phyloP scores from a whole-genome alignment of 202 grass and related monocot species.

The Carex sylvatica region DNA sequence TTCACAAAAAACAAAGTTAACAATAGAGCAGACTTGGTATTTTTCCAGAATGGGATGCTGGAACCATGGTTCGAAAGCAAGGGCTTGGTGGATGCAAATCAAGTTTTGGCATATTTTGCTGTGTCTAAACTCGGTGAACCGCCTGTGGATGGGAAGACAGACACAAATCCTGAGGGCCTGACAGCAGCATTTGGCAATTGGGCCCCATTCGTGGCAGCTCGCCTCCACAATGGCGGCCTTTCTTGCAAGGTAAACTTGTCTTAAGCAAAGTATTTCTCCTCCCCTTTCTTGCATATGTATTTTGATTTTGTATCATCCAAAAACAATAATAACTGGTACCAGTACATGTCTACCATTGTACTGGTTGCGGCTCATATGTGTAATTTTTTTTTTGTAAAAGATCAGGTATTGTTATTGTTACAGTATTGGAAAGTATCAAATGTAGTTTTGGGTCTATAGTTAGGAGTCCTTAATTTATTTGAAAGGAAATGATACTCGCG shows the following conservation, averaged over 20 bases:
- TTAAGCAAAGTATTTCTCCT: neutral
- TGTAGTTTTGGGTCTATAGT: neutral
- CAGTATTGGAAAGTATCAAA: neutral
- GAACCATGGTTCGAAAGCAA: constrained; percentile 94
- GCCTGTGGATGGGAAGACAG: constrained; percentile 85
- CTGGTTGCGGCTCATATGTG: neutral
- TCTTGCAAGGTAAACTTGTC: constrained; percentile 66
- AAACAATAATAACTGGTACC: neutral
- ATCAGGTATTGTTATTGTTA: neutral
- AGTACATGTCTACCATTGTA: neutral
- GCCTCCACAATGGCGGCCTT: constrained; percentile 67
- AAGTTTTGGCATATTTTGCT: constrained; percentile 91
- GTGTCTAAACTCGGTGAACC: constrained; percentile 78
- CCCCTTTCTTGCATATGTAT: neutral
- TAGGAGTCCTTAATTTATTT: neutral
- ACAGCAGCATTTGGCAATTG: constrained; percentile 83
- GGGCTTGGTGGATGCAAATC: constrained; percentile 68
- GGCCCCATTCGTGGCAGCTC: constrained; percentile 57
- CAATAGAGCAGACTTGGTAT: constrained; percentile 86
- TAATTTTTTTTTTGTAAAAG: neutral
- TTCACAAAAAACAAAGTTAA: constrained; percentile 25
- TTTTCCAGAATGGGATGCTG: constrained; percentile 99
- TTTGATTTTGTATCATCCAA: neutral
- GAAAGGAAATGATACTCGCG: neutral
- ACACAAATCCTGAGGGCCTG: constrained; percentile 79